phyloP scores from a whole-genome alignment of 2,329 filamentous ascomycete genomes.

The Colletotrichum destructivum region DNA sequence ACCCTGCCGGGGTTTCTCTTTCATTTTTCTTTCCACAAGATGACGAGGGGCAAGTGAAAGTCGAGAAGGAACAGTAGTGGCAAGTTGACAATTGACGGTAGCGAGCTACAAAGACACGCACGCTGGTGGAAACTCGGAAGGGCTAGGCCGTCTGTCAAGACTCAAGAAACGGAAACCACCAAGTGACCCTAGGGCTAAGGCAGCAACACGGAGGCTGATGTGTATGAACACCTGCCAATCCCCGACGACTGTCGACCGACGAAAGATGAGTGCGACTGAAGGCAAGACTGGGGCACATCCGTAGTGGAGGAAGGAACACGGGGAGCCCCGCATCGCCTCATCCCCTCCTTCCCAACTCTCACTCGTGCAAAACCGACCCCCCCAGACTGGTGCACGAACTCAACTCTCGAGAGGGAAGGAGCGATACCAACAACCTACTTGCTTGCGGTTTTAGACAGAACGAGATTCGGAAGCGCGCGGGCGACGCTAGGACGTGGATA shows the following conservation, averaged over 20 bases:
- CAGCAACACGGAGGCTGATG: too few species aligned
- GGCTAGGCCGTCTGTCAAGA: neutral
- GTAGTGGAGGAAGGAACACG: slow-evolving; percentile 1
- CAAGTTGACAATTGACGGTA: neutral
- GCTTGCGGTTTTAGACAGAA: neutral
- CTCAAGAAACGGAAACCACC: neutral
- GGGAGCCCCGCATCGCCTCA: slow-evolving; percentile 36
- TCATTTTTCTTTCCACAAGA: neutral
- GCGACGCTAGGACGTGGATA: slow-evolving; percentile 10
- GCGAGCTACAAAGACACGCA: neutral
- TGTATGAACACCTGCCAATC: too few species aligned
- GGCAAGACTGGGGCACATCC: neutral
- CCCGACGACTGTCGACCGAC: neutral
- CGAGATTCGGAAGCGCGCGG: slow-evolving; percentile 24
- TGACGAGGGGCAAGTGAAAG: neutral
- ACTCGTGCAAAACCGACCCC: slow-evolving; percentile 27
- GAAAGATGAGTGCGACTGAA: neutral
- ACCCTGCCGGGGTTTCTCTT: neutral
- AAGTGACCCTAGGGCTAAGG: neutral
- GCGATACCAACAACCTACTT: slow-evolving; percentile 1
- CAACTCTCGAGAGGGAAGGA: slow-evolving; percentile 39
- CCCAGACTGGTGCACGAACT: slow-evolving; percentile 32
- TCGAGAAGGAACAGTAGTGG: neutral
- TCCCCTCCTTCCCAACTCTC: slow-evolving; percentile 35
- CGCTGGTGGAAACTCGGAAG: neutral